Evolutionary conservation across 2,329 filamentous ascomycete species (phyloP).

Genomic region (Colletotrichum scovillei): DNA sequence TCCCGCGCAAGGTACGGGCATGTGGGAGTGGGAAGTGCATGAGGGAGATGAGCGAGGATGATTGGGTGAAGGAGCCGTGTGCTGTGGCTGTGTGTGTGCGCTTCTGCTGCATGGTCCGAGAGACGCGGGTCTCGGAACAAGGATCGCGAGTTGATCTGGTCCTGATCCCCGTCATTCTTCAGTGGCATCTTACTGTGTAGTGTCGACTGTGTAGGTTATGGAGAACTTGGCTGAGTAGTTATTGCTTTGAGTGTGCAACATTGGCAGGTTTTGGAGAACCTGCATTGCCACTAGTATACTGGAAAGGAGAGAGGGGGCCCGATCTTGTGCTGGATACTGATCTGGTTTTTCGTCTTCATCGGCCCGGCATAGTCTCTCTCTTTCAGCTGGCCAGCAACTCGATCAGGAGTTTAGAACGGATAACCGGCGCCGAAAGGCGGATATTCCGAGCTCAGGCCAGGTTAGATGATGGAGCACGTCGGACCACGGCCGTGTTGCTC

Average conservation of each 20-base stretch:
- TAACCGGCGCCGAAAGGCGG: slow-evolving; percentile 7
- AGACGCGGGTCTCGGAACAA: background rate
- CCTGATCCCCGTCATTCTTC: background rate
- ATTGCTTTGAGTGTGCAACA: background rate
- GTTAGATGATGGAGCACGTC: background rate
- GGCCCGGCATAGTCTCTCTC: background rate
- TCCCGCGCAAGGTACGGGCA: slow-evolving; percentile 27
- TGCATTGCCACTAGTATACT: background rate
- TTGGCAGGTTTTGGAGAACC: background rate
- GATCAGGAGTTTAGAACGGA: background rate
- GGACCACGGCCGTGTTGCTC: background rate
- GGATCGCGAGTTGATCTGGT: background rate
- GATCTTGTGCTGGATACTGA: background rate
- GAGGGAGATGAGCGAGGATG: background rate
- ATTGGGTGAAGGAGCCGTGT: slow-evolving; percentile 15
- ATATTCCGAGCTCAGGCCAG: slow-evolving; percentile 2
- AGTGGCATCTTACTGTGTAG: background rate
- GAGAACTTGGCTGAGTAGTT: background rate
- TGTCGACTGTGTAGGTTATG: too few species aligned
- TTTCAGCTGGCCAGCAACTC: background rate
- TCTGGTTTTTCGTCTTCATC: background rate
- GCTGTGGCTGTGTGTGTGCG: slow-evolving; percentile 11
- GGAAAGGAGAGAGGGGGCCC: background rate
- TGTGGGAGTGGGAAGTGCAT: slow-evolving; percentile 20
- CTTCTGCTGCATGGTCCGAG: slow-evolving; percentile 18